phyloP scores from a whole-genome alignment of 805 yeast species.

The Myxozyma vanderwaltii region DNA sequence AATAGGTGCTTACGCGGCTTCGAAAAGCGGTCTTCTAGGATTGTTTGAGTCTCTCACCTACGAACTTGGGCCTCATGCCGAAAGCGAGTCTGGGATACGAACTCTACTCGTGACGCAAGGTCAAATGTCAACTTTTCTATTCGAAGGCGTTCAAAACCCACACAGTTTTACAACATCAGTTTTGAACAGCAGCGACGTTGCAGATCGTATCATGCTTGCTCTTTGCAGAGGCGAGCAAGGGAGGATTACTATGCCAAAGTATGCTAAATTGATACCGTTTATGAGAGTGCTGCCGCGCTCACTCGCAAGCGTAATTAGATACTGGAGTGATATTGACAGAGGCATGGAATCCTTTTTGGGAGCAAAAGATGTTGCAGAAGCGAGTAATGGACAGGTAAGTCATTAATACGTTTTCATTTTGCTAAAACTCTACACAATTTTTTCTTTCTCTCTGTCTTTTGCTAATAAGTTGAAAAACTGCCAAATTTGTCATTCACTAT shows the following conservation, averaged over 20 bases:
- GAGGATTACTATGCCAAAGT: slow-evolving; percentile 71
- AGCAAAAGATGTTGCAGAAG: neutral
- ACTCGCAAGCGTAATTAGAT: slow-evolving; percentile 54
- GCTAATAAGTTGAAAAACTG: too few species aligned
- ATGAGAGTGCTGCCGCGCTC: slow-evolving; percentile 77
- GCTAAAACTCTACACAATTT: too few species aligned
- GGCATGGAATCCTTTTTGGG: slow-evolving; percentile 27
- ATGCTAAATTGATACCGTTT: slow-evolving; percentile 72
- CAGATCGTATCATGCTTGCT: slow-evolving; percentile 57
- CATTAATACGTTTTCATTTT: too few species aligned
- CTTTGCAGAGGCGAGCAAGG: slow-evolving; percentile 65
- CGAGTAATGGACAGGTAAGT: too few species aligned
- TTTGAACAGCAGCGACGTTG: slow-evolving; percentile 67
- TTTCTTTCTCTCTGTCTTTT: too few species aligned
- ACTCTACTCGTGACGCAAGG: slow-evolving; percentile 85
- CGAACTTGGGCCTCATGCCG: slow-evolving; percentile 56
- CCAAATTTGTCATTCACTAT: too few species aligned
- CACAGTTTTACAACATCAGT: slow-evolving; percentile 77
- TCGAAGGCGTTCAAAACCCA: slow-evolving; percentile 72
- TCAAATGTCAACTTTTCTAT: slow-evolving; percentile 74
- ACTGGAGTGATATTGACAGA: slow-evolving; percentile 66
- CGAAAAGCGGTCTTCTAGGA: slow-evolving; percentile 82
- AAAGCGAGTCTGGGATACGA: slow-evolving; percentile 54
- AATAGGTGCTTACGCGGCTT: slow-evolving; percentile 74
- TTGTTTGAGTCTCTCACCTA: slow-evolving; percentile 77